Evolutionary conservation across 1,139 yeast genomes (phyloP).

Genomic region (Pneumocystis canis): DNA sequence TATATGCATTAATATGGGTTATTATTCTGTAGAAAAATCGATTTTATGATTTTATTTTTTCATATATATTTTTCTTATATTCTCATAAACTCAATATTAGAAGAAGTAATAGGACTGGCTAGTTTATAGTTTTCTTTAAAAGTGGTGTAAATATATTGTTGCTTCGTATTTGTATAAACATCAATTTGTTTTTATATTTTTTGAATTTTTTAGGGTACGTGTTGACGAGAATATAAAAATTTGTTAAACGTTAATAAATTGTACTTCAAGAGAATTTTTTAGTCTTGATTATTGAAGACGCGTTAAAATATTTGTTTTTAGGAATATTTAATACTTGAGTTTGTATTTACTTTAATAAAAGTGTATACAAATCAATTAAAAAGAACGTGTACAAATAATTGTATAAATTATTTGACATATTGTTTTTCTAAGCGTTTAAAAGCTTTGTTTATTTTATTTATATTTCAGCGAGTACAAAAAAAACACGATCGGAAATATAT

Average conservation of each 20-base stretch:
- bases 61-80: neutral
- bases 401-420: neutral
- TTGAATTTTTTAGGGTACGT: neutral
- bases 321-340: neutral
- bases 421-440: neutral
- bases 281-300: neutral
- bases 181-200: neutral
- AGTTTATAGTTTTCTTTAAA: too few relatives aligned
- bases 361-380: neutral
- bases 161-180: neutral
- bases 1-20: neutral
- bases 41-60: neutral
- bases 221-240: neutral
- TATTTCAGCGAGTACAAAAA: neutral
- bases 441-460: neutral
- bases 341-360: neutral
- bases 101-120: neutral
- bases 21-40: too few relatives aligned
- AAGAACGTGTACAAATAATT: neutral
- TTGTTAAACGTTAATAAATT: neutral
- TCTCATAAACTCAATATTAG: neutral
- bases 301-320: neutral
- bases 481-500: neutral
- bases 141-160: neutral
- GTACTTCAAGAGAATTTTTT: neutral